Percentiles rank a stretch among this genome's conserved stretches.
Conservation (phyloP, 495 filamentous ascomycete genomes). For the Pseudomonodictys pantanalensis region DNA sequence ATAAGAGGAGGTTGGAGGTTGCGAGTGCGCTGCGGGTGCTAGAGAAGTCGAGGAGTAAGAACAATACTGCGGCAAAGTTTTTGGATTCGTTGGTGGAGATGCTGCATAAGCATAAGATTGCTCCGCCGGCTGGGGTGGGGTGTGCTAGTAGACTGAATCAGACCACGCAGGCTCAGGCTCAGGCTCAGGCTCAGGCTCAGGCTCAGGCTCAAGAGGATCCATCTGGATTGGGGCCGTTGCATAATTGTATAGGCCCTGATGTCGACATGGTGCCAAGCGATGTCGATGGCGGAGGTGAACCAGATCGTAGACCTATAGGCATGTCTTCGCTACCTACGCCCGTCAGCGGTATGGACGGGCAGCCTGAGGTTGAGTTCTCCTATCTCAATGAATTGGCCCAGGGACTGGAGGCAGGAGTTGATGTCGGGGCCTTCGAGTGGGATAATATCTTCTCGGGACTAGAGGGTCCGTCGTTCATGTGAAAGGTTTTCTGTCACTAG, state of each 20-base stretch:
- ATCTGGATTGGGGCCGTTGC: background rate
- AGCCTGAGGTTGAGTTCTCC: slow-evolving; percentile 7
- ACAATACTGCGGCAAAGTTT: slow-evolving; percentile 38
- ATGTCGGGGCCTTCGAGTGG: slow-evolving; percentile 16
- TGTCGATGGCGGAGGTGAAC: background rate
- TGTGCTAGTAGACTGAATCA: background rate
- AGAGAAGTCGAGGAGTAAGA: slow-evolving; percentile 41
- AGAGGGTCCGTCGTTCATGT: slow-evolving; percentile 10
- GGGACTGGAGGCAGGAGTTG: slow-evolving; percentile 6
- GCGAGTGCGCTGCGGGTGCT: slow-evolving; percentile 48
- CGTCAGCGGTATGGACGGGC: too few relatives aligned
- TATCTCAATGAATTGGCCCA: slow-evolving; percentile 22
- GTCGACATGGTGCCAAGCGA: background rate
- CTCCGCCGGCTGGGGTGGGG: too few relatives aligned
- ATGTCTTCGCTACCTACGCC: background rate
- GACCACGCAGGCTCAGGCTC: background rate
- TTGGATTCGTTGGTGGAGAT: slow-evolving; percentile 41
- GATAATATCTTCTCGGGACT: slow-evolving; percentile 17
- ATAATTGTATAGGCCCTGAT: background rate
- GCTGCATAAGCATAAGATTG: slow-evolving; percentile 37
- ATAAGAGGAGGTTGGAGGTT: slow-evolving; percentile 46
- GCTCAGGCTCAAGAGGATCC: background rate
- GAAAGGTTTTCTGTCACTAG: too few relatives aligned
- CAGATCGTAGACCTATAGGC: background rate
- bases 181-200: background rate